A percentile compares a stretch with the other conserved stretches of the same genome.
Conservation (phyloP, 176 grass and related monocot species). For the Phyllostachys edulis region DNA sequence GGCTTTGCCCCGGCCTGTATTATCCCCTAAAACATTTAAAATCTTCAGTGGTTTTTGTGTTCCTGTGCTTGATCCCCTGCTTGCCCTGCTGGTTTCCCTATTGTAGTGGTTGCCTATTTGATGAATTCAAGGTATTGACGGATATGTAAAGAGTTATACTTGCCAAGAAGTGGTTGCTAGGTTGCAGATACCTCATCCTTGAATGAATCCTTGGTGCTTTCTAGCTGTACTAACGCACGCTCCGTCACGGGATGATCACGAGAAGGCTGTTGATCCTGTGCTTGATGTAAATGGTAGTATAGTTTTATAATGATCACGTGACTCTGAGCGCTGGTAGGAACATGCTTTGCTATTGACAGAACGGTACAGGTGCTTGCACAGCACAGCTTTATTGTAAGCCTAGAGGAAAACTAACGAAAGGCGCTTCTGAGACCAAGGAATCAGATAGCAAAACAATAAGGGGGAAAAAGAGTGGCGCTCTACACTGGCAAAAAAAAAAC, state of each 20-base stretch:
- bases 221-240: neutral
- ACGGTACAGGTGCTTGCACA: constrained; percentile 4
- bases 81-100: neutral
- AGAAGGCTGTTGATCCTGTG: neutral
- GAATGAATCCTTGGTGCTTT: neutral
- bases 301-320: neutral
- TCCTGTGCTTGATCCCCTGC: constrained; percentile 32
- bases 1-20: constrained; percentile 24
- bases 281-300: neutral
- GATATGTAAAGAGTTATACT: constrained; percentile 30
- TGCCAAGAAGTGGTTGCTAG: constrained; percentile 20
- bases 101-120: constrained; percentile 24
- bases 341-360: neutral
- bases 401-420: neutral
- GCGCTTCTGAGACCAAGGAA: neutral
- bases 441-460: neutral
- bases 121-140: constrained; percentile 5
- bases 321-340: neutral
- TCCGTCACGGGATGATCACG: neutral
- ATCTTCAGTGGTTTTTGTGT: neutral
- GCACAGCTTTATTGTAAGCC: constrained; percentile 8
- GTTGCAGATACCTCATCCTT: constrained; percentile 4
- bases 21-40: constrained; percentile 19
- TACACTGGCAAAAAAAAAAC: constrained; percentile 1
- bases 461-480: neutral